Base-by-base conservation (phyloP, 352 stramenopile species). In the Globisporangium okanoganense region DNA sequence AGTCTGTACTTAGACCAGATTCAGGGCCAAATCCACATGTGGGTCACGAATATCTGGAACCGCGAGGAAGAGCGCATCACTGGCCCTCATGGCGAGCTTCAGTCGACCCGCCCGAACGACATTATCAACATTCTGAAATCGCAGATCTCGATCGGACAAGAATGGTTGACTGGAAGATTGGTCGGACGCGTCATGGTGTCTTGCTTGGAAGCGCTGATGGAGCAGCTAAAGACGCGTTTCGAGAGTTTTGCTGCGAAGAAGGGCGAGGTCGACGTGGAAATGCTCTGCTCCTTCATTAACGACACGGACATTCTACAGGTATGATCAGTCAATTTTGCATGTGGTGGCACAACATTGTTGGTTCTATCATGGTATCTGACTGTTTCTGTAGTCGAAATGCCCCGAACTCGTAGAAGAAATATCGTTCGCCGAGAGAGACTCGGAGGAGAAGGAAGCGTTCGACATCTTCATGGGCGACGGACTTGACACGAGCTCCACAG, bases 61-160 rank as follows among this genome's bases (percentile, higher is more conserved):
- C 78, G 83, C 35, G 80, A 91, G 9, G 85, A 95, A 54, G 83
- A 94, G 57, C 71, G 61, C 6, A 64, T 91, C 3, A 65, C 84
- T 36, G 81, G 82, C 0, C 67, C 79, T 0, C 66, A 85, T 45
- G 81, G 83, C 41, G 85, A 84, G 57, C 65, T 92, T 3, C 77
- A 89, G 44, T 92, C 84, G 1, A 92, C 83, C 12, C 78, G 85
- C 6, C 83, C 85, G 12, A 95, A 93, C 53, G 85, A 95, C 36
- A 95, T 95, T 47, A 67, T 95, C 44, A 93, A 95, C 60, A 95
- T 95, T 58, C 65, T 95, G 16, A 92, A 90, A 54, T 89, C 83
- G 0, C 85, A 95, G 47, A 92, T 95, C 51, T 89, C 82, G 5
- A 93, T 95, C 33, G 85, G 75, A 0, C 83, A 93, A 50, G 85